Percentiles rank a stretch among this genome's conserved stretches.
phyloP scores from a whole-genome alignment of 768 basidiomycete species.

The Agaricus subrufescens region DNA sequence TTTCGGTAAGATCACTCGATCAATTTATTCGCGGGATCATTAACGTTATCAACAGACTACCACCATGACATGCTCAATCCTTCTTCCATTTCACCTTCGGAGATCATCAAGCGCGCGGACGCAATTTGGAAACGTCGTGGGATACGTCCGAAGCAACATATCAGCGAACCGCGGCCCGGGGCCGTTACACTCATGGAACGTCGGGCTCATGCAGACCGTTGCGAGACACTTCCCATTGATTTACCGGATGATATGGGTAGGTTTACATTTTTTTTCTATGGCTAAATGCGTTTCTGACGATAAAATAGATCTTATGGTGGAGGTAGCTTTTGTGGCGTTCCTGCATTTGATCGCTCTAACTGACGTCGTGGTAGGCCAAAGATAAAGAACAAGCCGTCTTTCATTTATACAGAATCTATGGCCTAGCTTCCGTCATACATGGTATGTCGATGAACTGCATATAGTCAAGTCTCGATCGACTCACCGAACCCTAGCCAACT shows the following conservation, averaged over 20 bases:
- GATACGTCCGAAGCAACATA: slow-evolving; percentile 88
- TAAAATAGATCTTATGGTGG: slow-evolving; percentile 78
- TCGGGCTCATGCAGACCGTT: slow-evolving; percentile 84
- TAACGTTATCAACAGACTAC: slow-evolving; percentile 43
- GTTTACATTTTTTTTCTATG: slow-evolving; percentile 14
- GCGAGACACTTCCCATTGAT: slow-evolving; percentile 57
- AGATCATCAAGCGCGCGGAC: slow-evolving; percentile 72
- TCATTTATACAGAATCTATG: slow-evolving; percentile 76
- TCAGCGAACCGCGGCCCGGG: slow-evolving; percentile 85
- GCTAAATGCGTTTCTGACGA: slow-evolving; percentile 1
- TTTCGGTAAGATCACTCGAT: slow-evolving; percentile 35
- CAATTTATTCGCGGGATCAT: neutral
- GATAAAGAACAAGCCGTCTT: slow-evolving; percentile 94
- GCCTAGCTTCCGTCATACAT: slow-evolving; percentile 57
- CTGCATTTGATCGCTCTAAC: slow-evolving; percentile 5
- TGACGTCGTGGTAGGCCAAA: slow-evolving; percentile 48
- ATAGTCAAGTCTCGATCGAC: neutral
- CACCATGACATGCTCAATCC: slow-evolving; percentile 78
- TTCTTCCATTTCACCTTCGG: slow-evolving; percentile 52
- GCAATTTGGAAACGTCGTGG: slow-evolving; percentile 71
- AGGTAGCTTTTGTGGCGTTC: slow-evolving; percentile 27
- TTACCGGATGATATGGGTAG: slow-evolving; percentile 65
- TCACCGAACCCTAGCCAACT: slow-evolving; percentile 27
- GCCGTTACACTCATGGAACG: slow-evolving; percentile 81
- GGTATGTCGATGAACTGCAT: slow-evolving; percentile 29